Percentiles rank a stretch among this genome's conserved stretches.
Evolutionary conservation across 805 yeast species (phyloP).

Genomic region (Lachancea meyersii): DNA sequence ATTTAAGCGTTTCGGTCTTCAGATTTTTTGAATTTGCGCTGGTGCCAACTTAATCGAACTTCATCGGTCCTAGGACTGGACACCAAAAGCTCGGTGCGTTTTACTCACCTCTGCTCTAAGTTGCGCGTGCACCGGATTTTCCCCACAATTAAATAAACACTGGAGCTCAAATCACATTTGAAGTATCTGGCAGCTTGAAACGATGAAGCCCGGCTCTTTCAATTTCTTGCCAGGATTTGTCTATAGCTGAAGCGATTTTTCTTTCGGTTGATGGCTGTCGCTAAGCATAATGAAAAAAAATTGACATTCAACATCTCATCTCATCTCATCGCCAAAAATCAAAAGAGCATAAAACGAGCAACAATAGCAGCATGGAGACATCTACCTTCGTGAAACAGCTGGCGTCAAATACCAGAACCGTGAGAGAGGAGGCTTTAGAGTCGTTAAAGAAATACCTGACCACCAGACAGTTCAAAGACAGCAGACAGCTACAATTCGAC

Average conservation of each 20-base stretch:
- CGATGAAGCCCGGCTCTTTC: background rate
- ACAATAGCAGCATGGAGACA: constrained; percentile 29
- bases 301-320: background rate
- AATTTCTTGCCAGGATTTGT: background rate
- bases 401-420: constrained; percentile 71
- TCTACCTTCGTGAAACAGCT: constrained; percentile 65
- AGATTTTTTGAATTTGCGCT: no score
- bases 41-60: no score
- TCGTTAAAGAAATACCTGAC: constrained; percentile 55
- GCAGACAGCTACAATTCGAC: constrained; percentile 51
- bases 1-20: no score
- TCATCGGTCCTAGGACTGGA: no score
- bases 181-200: no score
- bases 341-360: background rate
- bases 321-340: background rate
- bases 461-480: constrained; percentile 37
- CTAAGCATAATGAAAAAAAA: background rate
- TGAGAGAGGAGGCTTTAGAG: constrained; percentile 67
- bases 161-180: background rate
- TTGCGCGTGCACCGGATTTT: no score
- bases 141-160: no score
- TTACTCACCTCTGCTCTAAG: no score
- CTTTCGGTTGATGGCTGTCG: background rate
- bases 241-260: background rate
- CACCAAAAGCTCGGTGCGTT: no score